Evolutionary conservation across 805 yeast species (phyloP).

Genomic region (Ogataea naganishii): DNA sequence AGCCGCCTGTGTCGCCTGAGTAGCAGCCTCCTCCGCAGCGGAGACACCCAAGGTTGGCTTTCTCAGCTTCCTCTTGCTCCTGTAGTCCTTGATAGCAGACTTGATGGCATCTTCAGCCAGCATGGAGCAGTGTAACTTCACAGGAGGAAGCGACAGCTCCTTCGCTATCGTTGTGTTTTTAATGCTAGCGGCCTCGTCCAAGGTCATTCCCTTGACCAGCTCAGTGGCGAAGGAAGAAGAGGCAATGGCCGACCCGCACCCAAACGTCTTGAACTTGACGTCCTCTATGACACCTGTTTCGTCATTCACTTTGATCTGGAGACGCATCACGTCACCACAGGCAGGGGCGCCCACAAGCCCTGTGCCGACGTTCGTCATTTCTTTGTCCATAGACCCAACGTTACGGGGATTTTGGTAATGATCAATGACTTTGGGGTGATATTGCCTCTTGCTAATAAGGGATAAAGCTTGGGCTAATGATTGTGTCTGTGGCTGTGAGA

Average conservation of each 20-base stretch:
- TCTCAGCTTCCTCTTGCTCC: slow-evolving; percentile 55
- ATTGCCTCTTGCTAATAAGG: too few species aligned
- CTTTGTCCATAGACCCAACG: slow-evolving; percentile 87
- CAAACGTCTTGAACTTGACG: slow-evolving; percentile 96
- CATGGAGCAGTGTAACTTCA: slow-evolving; percentile 96
- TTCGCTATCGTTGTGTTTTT: slow-evolving; percentile 93
- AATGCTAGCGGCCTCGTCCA: slow-evolving; percentile 88
- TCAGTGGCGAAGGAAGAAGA: slow-evolving; percentile 93
- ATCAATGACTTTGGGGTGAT: slow-evolving; percentile 90
- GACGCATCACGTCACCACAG: slow-evolving; percentile 98
- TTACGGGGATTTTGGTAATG: slow-evolving; percentile 96
- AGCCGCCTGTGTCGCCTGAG: slow-evolving; percentile 4
- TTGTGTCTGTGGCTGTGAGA: neutral
- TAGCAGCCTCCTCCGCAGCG: slow-evolving; percentile 24
- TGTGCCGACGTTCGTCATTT: slow-evolving; percentile 74
- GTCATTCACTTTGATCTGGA: slow-evolving; percentile 90
- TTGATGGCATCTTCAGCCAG: slow-evolving; percentile 98
- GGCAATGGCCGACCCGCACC: slow-evolving; percentile 99
- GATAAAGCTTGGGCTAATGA: too few species aligned
- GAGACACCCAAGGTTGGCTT: slow-evolving; percentile 58
- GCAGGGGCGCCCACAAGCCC: slow-evolving; percentile 99
- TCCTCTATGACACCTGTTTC: slow-evolving; percentile 86
- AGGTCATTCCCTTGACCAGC: slow-evolving; percentile 85
- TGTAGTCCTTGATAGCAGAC: slow-evolving; percentile 93
- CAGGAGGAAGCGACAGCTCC: slow-evolving; percentile 93